Evolutionary conservation across 2,329 filamentous ascomycete species (phyloP), one percentile per base, ranked within the genome.

Genomic region (Trichoderma afroharzianum): DNA sequence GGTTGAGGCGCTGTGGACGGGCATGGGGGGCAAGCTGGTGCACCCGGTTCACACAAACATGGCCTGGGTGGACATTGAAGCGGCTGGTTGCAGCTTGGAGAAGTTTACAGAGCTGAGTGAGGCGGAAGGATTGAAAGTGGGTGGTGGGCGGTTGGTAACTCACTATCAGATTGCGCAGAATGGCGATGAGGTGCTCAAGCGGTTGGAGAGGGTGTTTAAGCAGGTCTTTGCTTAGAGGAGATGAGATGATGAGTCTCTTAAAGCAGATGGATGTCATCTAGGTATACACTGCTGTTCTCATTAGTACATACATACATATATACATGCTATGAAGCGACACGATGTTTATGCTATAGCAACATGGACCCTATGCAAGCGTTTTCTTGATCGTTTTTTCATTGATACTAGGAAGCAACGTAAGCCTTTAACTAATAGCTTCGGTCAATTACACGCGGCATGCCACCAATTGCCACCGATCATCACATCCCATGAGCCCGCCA

Each of bases 31-130:
- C 1, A 88, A 87, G 80, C 81, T 94, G 71, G 81, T 85, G 24
- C 85, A 91, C 72, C 91, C 92, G 0, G 91, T 92, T 1, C 91
- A 97, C 78, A 97, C 94, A n/a, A 97, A 97, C 82, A 97, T 97
- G 93, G 89, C 93, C 39, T 97, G 93, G 93, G 78, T 97, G 71
- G 91, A 97, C 79, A 83, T 96, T 18, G 86, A 89, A 33, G 86
- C 86, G 1, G 87, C 88, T 12, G 87, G 88, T 2, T 83, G 85
- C 73, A 78, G 79, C 15, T 73, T 66, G 6, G 78, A 78, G 69
- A 79, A 77, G 50, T 82, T 87, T 66, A 77, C 78, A 15, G 77
- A 81, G 74, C 77, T 85, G 36, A 83, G 82, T 6, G 76, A 77
- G 62, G 82, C 82, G 39, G 81, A 78, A 12, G 86, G 85, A 0